Evolutionary conservation across 2,329 filamentous ascomycete species (phyloP), one percentile per base, ranked within the genome.

Genomic region (Aspergillus thermomutatus): DNA sequence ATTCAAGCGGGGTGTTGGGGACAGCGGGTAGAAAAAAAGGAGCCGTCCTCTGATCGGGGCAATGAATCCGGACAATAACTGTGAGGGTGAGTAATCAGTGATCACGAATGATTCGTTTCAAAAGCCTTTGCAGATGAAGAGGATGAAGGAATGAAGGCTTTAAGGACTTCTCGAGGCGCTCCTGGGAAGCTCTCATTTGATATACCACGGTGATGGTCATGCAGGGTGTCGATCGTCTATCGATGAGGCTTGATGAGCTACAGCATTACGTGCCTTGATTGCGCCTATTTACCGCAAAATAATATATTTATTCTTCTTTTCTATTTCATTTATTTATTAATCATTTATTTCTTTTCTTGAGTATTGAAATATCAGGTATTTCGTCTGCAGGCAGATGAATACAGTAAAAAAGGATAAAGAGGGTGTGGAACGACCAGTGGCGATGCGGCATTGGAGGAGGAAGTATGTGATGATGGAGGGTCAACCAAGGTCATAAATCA

Each of bases 111-210:
- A 26, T 46, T 5, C 14, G 10, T 6, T 46, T 46, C 43, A 64
- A 60, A 59, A 54, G 57, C 48, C 56, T 48, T 27, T 52, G 57
- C 54, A 59, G 57, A 57, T 58, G 53, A 55, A 49, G 58, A 60
- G 59, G 63, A 66, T 56, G 67, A 66, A 67, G 66, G 65, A 52
- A 64, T 56, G 60, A 58, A 66, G 62, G 60, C 68, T 74, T 73
- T 74, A 73, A 71, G 68, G 67, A 67, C 64, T 60, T 61, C 60
- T 50, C 61, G 62, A 66, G 67, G 66, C 67, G 64, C 62, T 64
- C 63, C 73, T 60, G 69, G 71, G 68, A 66, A 69, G 60, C 67
- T 76, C 72, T 73, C 72, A 77, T 76, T 77, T 76, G 74, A 75
- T 74, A 74, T 72, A 68, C 69, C 68, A 69, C 67, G 69, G 66